phyloP scores from a whole-genome alignment of 164 flowering plant species.

The Annona cherimola region DNA sequence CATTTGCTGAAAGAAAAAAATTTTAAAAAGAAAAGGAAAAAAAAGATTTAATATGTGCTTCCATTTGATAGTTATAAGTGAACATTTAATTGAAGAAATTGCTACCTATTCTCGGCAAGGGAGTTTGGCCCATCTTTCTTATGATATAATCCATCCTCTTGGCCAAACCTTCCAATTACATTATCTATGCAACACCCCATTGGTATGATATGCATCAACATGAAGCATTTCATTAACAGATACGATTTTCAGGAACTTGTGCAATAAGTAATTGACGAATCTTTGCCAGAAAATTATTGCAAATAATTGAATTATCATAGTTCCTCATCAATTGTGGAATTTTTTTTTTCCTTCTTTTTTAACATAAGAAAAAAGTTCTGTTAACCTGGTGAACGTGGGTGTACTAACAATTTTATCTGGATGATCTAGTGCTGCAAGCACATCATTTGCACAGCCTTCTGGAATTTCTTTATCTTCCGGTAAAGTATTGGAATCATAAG shows the following conservation, averaged over 20 bases:
- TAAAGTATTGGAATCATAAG: slow-evolving; percentile 16
- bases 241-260: neutral
- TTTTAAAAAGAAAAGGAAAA: too few relatives aligned
- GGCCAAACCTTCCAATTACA: neutral
- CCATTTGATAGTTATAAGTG: too few relatives aligned
- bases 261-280: neutral
- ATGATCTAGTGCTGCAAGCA: slow-evolving; percentile 54
- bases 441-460: slow-evolving; percentile 95
- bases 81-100: too few relatives aligned
- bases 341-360: neutral
- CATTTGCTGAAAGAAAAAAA: too few relatives aligned
- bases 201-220: neutral
- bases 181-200: too few relatives aligned
- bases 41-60: too few relatives aligned
- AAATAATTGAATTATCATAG: neutral
- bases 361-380: neutral
- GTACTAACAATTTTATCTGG: slow-evolving; percentile 8
- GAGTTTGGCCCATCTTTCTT: neutral
- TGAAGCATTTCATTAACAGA: neutral
- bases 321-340: neutral
- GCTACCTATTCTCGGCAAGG: neutral
- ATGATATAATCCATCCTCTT: neutral
- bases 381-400: neutral
- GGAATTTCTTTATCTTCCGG: slow-evolving; percentile 84
- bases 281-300: neutral